Percentiles rank a stretch among this genome's conserved stretches.
Evolutionary conservation across 2,329 filamentous ascomycete genomes (phyloP).

Genomic region (Botrytis aclada): DNA sequence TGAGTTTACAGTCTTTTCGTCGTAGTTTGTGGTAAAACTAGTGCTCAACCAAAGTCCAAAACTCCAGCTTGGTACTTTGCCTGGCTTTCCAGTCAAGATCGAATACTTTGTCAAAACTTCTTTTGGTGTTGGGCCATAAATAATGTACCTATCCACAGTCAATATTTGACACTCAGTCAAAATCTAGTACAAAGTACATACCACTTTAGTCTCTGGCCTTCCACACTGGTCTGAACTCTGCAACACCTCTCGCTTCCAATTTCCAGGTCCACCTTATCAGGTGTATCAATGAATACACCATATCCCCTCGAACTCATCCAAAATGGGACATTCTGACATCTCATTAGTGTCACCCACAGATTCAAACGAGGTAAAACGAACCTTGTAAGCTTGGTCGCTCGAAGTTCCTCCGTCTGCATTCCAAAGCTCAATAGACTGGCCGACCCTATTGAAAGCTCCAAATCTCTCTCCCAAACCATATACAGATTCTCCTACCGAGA

Average conservation of each 20-base stretch:
- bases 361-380: background rate
- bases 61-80: constrained; percentile 67
- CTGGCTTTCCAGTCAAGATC: constrained; percentile 62
- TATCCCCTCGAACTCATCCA: constrained; percentile 72
- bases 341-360: background rate
- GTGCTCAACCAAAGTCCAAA: constrained; percentile 76
- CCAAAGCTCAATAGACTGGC: constrained; percentile 65
- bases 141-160: constrained; percentile 51
- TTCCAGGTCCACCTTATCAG: constrained; percentile 68
- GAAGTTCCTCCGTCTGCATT: constrained; percentile 64
- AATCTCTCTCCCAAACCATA: constrained; percentile 76
- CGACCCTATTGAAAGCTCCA: constrained; percentile 72
- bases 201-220: constrained; percentile 69
- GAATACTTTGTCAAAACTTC: constrained; percentile 68
- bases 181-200: constrained; percentile 8
- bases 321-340: constrained; percentile 56
- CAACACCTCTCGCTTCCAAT: constrained; percentile 71
- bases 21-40: constrained; percentile 60
- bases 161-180: background rate
- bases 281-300: constrained; percentile 70
- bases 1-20: constrained; percentile 54
- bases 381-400: constrained; percentile 67
- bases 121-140: constrained; percentile 68
- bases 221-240: constrained; percentile 65
- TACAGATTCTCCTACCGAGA: constrained; percentile 61